Conservation (phyloP, 2,329 filamentous ascomycete genomes). For the Fusarium napiforme region DNA sequence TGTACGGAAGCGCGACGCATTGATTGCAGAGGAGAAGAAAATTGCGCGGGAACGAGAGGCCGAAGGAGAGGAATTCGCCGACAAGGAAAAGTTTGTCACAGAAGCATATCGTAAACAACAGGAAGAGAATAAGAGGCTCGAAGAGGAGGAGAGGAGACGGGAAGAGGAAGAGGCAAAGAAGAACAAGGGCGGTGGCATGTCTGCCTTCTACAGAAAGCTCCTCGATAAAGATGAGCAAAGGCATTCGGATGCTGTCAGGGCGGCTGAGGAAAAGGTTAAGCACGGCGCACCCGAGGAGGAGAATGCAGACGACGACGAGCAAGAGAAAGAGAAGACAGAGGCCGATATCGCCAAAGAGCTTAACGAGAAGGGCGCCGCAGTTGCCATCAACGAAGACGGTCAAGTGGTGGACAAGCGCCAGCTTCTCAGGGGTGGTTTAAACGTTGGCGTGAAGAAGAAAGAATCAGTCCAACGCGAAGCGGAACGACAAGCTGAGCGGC, state of each 20-base stretch:
- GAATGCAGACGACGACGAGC: slow-evolving; percentile 59
- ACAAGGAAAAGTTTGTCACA: slow-evolving; percentile 88
- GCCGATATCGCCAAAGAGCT: slow-evolving; percentile 75
- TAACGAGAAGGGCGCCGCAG: slow-evolving; percentile 67
- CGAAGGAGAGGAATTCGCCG: slow-evolving; percentile 83
- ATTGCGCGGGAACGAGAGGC: slow-evolving; percentile 80
- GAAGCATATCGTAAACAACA: slow-evolving; percentile 85
- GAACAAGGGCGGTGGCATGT: slow-evolving; percentile 75
- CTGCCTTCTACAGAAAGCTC: slow-evolving; percentile 80
- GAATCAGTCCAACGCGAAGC: slow-evolving; percentile 48
- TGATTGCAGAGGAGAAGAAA: slow-evolving; percentile 83
- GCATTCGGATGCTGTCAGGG: slow-evolving; percentile 76
- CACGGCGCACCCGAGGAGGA: slow-evolving; percentile 48
- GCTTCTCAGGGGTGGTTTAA: slow-evolving; percentile 79
- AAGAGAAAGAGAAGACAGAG: slow-evolving; percentile 68
- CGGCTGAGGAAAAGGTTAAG: slow-evolving; percentile 67
- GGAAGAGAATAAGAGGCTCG: slow-evolving; percentile 75
- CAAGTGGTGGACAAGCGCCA: slow-evolving; percentile 88
- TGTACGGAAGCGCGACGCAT: slow-evolving; percentile 79
- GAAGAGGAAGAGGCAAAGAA: slow-evolving; percentile 74
- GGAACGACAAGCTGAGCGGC: slow-evolving; percentile 42
- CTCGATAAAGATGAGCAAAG: slow-evolving; percentile 76
- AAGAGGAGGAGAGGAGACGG: slow-evolving; percentile 75
- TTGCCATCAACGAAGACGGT: slow-evolving; percentile 83
- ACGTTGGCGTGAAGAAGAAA: slow-evolving; percentile 74